Evolutionary conservation across 371 early-diverging fungal genomes (phyloP).

Genomic region (Lichtheimia ornata): DNA sequence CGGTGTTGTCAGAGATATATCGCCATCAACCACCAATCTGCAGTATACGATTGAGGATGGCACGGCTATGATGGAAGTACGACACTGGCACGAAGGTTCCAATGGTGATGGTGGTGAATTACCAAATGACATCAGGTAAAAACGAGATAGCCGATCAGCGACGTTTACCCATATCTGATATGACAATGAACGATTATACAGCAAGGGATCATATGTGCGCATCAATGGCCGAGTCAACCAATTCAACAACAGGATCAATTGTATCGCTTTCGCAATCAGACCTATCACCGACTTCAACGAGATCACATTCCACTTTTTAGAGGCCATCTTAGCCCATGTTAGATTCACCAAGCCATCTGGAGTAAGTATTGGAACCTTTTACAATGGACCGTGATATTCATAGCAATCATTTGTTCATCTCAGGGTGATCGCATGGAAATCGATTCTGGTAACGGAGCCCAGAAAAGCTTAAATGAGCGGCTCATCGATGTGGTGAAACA

Average conservation of each 20-base stretch:
- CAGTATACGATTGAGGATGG: constrained; percentile 79
- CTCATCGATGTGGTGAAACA: constrained; percentile 30
- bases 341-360: constrained; percentile 32
- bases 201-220: constrained; percentile 63
- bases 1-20: constrained; percentile 61
- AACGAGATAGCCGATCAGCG: no score
- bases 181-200: constrained; percentile 12
- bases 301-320: constrained; percentile 71
- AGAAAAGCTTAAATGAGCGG: constrained; percentile 9
- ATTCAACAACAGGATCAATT: constrained; percentile 56
- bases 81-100: constrained; percentile 55
- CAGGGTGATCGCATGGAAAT: constrained; percentile 2
- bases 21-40: constrained; percentile 53
- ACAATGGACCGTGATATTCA: no score
- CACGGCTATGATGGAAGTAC: constrained; percentile 71
- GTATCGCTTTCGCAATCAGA: constrained; percentile 55
- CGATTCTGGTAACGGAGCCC: constrained; percentile 8
- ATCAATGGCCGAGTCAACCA: constrained; percentile 65
- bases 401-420: no score
- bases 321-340: constrained; percentile 66
- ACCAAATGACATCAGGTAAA: no score
- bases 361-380: neutral
- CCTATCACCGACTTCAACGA: constrained; percentile 76
- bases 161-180: no score
- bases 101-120: no score